These are phyloP conservation scores for Lanzia echinophila DNA, from an alignment of 2,329 filamentous ascomycete species.

Conservation along the genomic window DNA sequence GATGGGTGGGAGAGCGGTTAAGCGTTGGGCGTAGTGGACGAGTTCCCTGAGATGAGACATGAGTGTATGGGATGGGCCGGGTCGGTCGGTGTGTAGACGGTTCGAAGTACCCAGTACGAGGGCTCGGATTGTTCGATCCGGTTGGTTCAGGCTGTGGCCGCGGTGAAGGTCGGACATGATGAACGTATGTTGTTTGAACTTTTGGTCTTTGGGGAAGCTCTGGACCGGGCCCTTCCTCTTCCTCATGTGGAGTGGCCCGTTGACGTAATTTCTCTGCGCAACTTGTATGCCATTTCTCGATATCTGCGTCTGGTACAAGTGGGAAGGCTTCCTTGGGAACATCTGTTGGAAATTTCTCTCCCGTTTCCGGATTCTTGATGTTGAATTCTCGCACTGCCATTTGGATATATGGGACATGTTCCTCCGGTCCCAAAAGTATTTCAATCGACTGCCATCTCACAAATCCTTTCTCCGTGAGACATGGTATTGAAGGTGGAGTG, in stretches of 20 bases:
- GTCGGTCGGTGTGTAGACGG: slow-evolving; percentile 6
- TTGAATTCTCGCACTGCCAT: slow-evolving; percentile 72
- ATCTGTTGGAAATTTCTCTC: slow-evolving; percentile 56
- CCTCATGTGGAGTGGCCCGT: slow-evolving; percentile 40
- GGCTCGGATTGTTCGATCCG: background rate
- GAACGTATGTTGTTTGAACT: slow-evolving; percentile 23
- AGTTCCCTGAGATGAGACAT: slow-evolving; percentile 13
- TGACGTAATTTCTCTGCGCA: slow-evolving; percentile 65
- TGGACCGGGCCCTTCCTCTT: slow-evolving; percentile 26
- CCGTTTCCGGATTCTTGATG: slow-evolving; percentile 67
- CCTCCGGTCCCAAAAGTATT: slow-evolving; percentile 76
- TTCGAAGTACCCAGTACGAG: slow-evolving; percentile 5
- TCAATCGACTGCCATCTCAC: slow-evolving; percentile 93
- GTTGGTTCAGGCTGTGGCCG: background rate
- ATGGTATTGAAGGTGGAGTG: slow-evolving; percentile 69
- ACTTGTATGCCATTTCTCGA: slow-evolving; percentile 77
- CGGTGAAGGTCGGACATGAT: slow-evolving; percentile 24
- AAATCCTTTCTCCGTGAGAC: slow-evolving; percentile 77
- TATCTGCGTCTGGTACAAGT: slow-evolving; percentile 64
- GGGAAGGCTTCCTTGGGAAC: slow-evolving; percentile 62
- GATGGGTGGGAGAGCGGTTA: slow-evolving; percentile 22
- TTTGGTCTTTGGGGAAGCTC: slow-evolving; percentile 25
- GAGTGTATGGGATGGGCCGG: slow-evolving; percentile 19
- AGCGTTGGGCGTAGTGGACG: slow-evolving; percentile 25
- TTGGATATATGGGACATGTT: slow-evolving; percentile 79